Conservation (phyloP, 2,329 filamentous ascomycete genomes). For the Clonostachys sp. region DNA sequence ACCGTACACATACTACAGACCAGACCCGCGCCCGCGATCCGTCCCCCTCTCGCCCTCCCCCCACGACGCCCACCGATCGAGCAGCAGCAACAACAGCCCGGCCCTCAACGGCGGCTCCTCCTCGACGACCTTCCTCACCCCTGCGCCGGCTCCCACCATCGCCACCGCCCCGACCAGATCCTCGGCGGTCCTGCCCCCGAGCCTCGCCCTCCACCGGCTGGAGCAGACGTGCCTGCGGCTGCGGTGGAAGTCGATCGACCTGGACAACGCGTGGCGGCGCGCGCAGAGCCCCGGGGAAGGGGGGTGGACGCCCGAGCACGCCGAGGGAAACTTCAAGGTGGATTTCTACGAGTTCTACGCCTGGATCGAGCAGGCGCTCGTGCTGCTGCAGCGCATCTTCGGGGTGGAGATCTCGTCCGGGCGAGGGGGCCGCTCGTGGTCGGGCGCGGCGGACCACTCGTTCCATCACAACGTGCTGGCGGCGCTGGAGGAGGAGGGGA, state of each 20-base stretch:
- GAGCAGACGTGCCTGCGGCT: conserved; percentile 56
- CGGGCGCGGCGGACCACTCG: conserved; percentile 30
- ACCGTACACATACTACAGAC: neutral
- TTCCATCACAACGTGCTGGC: conserved; percentile 69
- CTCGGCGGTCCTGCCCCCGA: neutral
- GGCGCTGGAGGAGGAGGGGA: conserved; percentile 50
- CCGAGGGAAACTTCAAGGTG: conserved; percentile 69
- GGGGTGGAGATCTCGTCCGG: conserved; percentile 40
- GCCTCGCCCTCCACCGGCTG: conserved; percentile 47
- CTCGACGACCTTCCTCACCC: no score
- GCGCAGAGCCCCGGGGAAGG: conserved; percentile 31
- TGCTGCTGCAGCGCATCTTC: conserved; percentile 61
- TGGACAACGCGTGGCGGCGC: conserved; percentile 48
- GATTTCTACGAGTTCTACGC: conserved; percentile 77
- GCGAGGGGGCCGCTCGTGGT: conserved; percentile 1
- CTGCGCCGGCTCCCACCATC: no score
- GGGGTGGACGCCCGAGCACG: conserved; percentile 33
- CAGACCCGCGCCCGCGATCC: conserved; percentile 6
- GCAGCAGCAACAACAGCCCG: no score
- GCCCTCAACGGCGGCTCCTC: no score
- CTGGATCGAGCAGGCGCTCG: conserved; percentile 65
- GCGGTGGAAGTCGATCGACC: conserved; percentile 59
- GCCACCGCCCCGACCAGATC: neutral
- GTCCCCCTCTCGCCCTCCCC: conserved; percentile 4
- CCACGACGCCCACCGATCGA: neutral